Evolutionary conservation across 306 rosid genomes (phyloP), one percentile per base, ranked within the genome.

Genomic region (Hippophae rhamnoides): DNA sequence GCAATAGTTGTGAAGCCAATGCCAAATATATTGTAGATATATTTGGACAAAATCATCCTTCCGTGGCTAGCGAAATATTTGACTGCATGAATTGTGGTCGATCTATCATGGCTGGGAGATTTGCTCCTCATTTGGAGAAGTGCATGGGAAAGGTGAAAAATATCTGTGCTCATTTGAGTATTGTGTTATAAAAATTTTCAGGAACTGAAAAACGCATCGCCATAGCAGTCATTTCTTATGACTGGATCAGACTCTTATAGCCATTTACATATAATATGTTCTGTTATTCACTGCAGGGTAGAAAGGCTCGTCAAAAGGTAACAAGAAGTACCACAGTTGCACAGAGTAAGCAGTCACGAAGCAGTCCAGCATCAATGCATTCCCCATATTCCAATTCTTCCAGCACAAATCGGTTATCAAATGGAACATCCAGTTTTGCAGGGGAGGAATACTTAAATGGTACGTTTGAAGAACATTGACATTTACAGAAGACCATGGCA

Each of bases 91-190:
- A 93, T 58, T 93, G 99, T 56, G 75, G 85, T 61, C 81, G 99
- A 50, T 54, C 94, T 45, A 79, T 88, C 57, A 56, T 77, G 75
- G 99, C 99, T 38, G 99, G 99, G 64, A 88, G 83, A 76, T 93
- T 93, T 68, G 99, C 99, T 57, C 99, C 99, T 72, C 99, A 93
- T 77, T 62, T 93, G 65, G 99, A 93, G 71, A 93, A 93, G 80
- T 93, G 99, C 81, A 93, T 93, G 99, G 99, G 99, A 57, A 93
- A 89, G 99, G 99, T 93, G 65, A 64, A 47, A 62, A 52, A 31
- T 58, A 47, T 58, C 48, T 23, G 25, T 49, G 18, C 41, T 44
- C 45, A 10, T 45, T 58, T 12, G 6, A 13, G 38, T 13, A 40
- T 49, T 57, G 1, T 44, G 13, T 62, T 11, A 31, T 61, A 9